A percentile compares a stretch with the other conserved stretches of the same genome.
These are phyloP conservation scores for Alternaria burnsii DNA, from an alignment of 2,329 filamentous ascomycete species.

Conservation along the genomic window DNA sequence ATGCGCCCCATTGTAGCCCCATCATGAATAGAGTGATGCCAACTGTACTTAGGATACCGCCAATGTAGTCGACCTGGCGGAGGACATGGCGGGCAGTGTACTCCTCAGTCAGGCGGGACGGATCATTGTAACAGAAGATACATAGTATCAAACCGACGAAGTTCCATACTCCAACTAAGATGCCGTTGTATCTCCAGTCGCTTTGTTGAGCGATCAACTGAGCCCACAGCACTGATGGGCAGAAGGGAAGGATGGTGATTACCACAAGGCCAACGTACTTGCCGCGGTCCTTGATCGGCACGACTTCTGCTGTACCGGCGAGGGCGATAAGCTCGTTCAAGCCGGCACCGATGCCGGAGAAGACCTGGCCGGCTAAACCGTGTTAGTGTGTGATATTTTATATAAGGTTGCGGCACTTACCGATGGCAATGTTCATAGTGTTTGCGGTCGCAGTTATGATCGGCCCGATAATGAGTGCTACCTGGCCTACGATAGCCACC, in stretches of 20 bases:
- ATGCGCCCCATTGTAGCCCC: slow-evolving; percentile 48
- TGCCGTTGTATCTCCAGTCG: slow-evolving; percentile 65
- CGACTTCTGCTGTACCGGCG: slow-evolving; percentile 73
- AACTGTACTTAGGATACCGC: slow-evolving; percentile 39
- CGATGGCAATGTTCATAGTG: slow-evolving; percentile 43
- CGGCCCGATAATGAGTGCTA: slow-evolving; percentile 50
- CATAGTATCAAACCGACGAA: slow-evolving; percentile 62
- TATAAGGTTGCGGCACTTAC: slow-evolving; percentile 19
- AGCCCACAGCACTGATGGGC: slow-evolving; percentile 68
- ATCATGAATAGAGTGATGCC: slow-evolving; percentile 51
- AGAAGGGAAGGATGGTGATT: slow-evolving; percentile 69
- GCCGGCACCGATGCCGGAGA: slow-evolving; percentile 71
- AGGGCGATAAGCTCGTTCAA: slow-evolving; percentile 74
- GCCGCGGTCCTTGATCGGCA: slow-evolving; percentile 70
- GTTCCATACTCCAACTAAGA: slow-evolving; percentile 63
- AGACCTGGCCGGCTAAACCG: slow-evolving; percentile 47
- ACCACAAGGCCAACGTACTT: slow-evolving; percentile 69
- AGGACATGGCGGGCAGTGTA: slow-evolving; percentile 46
- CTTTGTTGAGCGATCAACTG: slow-evolving; percentile 63
- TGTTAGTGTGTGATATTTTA: slow-evolving; percentile 3
- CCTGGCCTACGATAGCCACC: slow-evolving; percentile 42
- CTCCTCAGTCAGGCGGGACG: slow-evolving; percentile 49
- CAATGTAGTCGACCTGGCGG: slow-evolving; percentile 44
- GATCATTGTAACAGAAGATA: slow-evolving; percentile 55
- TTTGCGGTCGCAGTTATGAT: slow-evolving; percentile 41